These are phyloP conservation scores for Leptographium procerum DNA, from an alignment of 2,329 filamentous ascomycete species.

Conservation along the genomic window DNA sequence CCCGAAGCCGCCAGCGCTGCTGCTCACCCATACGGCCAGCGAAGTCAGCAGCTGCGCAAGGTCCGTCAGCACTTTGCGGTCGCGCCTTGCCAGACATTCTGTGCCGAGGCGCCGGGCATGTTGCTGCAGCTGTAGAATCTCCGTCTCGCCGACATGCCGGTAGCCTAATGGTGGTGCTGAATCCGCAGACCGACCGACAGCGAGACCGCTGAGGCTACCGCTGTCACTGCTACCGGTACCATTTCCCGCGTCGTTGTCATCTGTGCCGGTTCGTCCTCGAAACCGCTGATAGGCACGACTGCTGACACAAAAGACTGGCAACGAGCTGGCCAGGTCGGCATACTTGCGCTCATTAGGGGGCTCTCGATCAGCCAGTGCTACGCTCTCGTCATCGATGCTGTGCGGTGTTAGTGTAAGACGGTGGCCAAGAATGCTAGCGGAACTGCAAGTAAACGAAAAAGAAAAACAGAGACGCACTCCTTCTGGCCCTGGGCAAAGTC, in stretches of 20 bases:
- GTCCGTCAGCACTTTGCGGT: slow-evolving; percentile 37
- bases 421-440: not conserved
- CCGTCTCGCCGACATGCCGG: slow-evolving; percentile 38
- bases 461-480: slow-evolving; percentile 25
- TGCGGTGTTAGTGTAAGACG: not conserved
- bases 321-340: slow-evolving; percentile 37
- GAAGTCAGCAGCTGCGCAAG: slow-evolving; percentile 17
- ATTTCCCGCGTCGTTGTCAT: slow-evolving; percentile 20
- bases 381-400: slow-evolving; percentile 41
- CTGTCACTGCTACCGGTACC: not conserved
- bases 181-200: not conserved
- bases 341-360: slow-evolving; percentile 50
- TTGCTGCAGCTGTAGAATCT: slow-evolving; percentile 44
- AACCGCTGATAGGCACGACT: slow-evolving; percentile 52
- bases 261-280: slow-evolving; percentile 40
- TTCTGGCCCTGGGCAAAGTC: slow-evolving; percentile 50
- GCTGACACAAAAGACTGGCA: slow-evolving; percentile 56
- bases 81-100: slow-evolving; percentile 12
- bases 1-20: slow-evolving; percentile 1
- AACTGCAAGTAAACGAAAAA: not conserved
- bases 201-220: not conserved
- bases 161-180: slow-evolving; percentile 36
- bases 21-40: slow-evolving; percentile 4
- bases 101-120: slow-evolving; percentile 50
- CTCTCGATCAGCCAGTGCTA: slow-evolving; percentile 38